Percentiles rank a stretch among this genome's conserved stretches.
These are phyloP conservation scores for Apiotrichum domesticum DNA, from an alignment of 1,284 basidiomycete genomes.

Conservation along the genomic window DNA sequence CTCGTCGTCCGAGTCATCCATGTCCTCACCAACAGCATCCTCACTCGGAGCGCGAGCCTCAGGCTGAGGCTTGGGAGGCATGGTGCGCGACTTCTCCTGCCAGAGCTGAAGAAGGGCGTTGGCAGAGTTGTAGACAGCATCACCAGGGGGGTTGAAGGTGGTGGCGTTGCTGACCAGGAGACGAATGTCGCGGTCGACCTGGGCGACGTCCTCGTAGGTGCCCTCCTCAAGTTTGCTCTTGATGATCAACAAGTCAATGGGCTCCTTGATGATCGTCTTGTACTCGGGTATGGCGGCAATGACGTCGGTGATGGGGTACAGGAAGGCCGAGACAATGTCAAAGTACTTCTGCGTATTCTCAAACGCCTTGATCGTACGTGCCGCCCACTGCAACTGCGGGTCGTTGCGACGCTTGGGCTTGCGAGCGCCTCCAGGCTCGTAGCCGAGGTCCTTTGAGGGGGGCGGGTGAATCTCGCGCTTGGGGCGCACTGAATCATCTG, in stretches of 20 bases:
- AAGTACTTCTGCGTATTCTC: conserved; percentile 69
- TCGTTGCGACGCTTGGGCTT: conserved; percentile 56
- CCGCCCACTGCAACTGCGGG: conserved; percentile 77
- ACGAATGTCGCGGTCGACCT: conserved; percentile 86
- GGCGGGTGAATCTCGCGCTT: conserved; percentile 97
- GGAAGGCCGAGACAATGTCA: conserved; percentile 73
- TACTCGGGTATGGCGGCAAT: conserved; percentile 69
- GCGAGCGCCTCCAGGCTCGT: conserved; percentile 54
- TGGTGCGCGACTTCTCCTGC: conserved; percentile 78
- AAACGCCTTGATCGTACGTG: conserved; percentile 66
- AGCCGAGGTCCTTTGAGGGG: conserved; percentile 82
- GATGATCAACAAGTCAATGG: conserved; percentile 91
- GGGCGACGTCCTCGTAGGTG: conserved; percentile 67
- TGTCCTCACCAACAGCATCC: conserved; percentile 49
- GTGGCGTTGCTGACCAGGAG: conserved; percentile 92
- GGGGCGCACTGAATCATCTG: conserved; percentile 62
- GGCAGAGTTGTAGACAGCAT: conserved; percentile 77
- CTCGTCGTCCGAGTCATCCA: conserved; percentile 48
- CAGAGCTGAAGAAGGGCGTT: conserved; percentile 75
- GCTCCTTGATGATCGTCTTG: conserved; percentile 80
- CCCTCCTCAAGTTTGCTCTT: conserved; percentile 69
- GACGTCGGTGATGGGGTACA: conserved; percentile 80
- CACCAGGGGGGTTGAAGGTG: conserved; percentile 82
- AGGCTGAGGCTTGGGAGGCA: conserved; percentile 55
- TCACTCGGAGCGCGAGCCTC: conserved; percentile 48